Conservation (phyloP, 2,329 filamentous ascomycete genomes). For the Cercospora janseana region DNA sequence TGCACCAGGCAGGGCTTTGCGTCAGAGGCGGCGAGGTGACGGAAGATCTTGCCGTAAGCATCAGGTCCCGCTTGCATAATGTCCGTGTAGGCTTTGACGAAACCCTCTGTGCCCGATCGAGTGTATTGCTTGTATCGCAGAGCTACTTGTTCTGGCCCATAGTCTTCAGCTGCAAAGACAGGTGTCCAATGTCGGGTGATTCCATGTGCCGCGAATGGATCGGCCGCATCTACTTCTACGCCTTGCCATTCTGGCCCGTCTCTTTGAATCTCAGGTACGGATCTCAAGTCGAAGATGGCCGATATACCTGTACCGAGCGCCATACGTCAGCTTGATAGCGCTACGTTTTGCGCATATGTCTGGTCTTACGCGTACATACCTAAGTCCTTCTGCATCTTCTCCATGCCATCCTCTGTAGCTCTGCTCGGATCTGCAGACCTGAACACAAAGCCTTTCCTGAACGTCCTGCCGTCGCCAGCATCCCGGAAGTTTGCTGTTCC, state of each 20-base stretch:
- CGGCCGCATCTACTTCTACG: slow-evolving; percentile 26
- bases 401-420: slow-evolving; percentile 55
- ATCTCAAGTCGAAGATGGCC: slow-evolving; percentile 68
- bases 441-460: slow-evolving; percentile 59
- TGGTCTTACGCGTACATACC: slow-evolving; percentile 27
- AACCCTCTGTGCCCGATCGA: slow-evolving; percentile 56
- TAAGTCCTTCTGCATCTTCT: slow-evolving; percentile 46
- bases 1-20: slow-evolving; percentile 62
- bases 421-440: slow-evolving; percentile 66
- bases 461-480: slow-evolving; percentile 47
- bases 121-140: slow-evolving; percentile 61
- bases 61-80: slow-evolving; percentile 57
- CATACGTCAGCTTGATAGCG: too few relatives aligned
- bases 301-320: slow-evolving; percentile 56
- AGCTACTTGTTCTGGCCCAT: slow-evolving; percentile 62
- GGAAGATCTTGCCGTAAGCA: slow-evolving; percentile 59
- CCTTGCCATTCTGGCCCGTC: slow-evolving; percentile 36
- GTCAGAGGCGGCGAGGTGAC: slow-evolving; percentile 52
- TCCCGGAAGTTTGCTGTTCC: slow-evolving; percentile 69
- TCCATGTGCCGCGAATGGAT: slow-evolving; percentile 43
- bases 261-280: slow-evolving; percentile 56
- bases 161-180: slow-evolving; percentile 63
- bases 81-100: slow-evolving; percentile 61
- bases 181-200: slow-evolving; percentile 60
- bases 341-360: too few relatives aligned